Percentiles rank a stretch among this genome's conserved stretches.
These are phyloP conservation scores for Aspergillus sp. DNA, from an alignment of 2,329 filamentous ascomycete species.

Conservation along the genomic window DNA sequence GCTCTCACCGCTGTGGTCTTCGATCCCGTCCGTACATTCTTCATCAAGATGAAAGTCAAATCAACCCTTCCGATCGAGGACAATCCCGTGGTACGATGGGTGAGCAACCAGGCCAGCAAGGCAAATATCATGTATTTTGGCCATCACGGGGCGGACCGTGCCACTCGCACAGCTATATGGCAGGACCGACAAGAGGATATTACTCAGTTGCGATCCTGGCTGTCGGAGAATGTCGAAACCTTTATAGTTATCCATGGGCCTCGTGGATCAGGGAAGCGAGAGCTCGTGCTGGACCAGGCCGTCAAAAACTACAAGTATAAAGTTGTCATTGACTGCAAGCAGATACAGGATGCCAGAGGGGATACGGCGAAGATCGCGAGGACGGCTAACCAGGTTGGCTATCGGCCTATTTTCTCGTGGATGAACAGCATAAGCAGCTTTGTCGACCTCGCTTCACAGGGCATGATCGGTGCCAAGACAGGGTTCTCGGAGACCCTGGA, in stretches of 20 bases:
- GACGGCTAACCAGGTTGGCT: constrained; percentile 75
- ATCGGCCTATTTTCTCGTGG: constrained; percentile 90
- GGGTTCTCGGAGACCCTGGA: constrained; percentile 91
- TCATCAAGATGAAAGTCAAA: constrained; percentile 80
- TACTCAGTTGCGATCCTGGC: constrained; percentile 70
- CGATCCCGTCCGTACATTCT: constrained; percentile 88
- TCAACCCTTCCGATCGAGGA: constrained; percentile 64
- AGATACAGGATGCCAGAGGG: constrained; percentile 80
- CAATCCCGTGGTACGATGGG: constrained; percentile 67
- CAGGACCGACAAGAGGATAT: constrained; percentile 76
- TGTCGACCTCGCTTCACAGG: constrained; percentile 83
- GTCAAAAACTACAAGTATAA: constrained; percentile 67
- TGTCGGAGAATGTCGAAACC: constrained; percentile 79
- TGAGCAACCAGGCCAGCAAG: constrained; percentile 53
- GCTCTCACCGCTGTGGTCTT: constrained; percentile 80
- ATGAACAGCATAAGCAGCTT: constrained; percentile 90
- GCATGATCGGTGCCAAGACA: constrained; percentile 86
- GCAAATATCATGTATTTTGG: constrained; percentile 38
- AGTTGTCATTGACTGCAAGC: constrained; percentile 83
- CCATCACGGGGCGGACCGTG: constrained; percentile 48
- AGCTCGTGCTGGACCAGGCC: constrained; percentile 77
- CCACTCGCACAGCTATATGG: constrained; percentile 72
- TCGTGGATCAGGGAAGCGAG: constrained; percentile 80
- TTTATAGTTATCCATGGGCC: constrained; percentile 93
- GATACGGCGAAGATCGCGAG: constrained; percentile 77